phyloP scores from a whole-genome alignment of 2,329 filamentous ascomycete genomes.

The Aspergillus arachidicola region DNA sequence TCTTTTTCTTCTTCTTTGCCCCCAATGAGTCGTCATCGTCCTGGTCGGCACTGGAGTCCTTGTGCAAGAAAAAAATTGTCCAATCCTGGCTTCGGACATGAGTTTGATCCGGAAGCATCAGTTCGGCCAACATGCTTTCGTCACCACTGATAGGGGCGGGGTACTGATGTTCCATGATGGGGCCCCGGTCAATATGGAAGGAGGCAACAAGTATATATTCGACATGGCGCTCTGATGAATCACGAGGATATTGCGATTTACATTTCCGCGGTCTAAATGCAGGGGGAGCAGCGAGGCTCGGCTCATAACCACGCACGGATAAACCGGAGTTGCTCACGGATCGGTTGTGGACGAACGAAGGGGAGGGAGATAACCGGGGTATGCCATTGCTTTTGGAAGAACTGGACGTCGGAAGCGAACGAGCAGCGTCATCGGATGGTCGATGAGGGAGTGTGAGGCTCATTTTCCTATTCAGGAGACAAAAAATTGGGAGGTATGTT shows the following conservation, averaged over 20 bases:
- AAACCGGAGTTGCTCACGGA: slow-evolving; percentile 51
- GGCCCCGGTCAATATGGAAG: slow-evolving; percentile 94
- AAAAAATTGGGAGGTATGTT: not conserved
- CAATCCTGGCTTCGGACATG: slow-evolving; percentile 95
- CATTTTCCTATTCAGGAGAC: slow-evolving; percentile 30
- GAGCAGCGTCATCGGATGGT: slow-evolving; percentile 42
- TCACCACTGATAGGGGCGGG: slow-evolving; percentile 93
- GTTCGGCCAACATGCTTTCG: slow-evolving; percentile 95
- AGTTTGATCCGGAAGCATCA: slow-evolving; percentile 97
- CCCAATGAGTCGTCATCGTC: slow-evolving; percentile 68
- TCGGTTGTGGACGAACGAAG: slow-evolving; percentile 55
- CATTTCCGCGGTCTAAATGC: slow-evolving; percentile 55
- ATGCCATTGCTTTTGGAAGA: slow-evolving; percentile 52
- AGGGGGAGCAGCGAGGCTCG: slow-evolving; percentile 36
- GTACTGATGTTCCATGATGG: slow-evolving; percentile 98
- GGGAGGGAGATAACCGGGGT: slow-evolving; percentile 63
- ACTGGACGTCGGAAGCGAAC: slow-evolving; percentile 52
- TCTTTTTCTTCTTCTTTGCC: slow-evolving; percentile 50
- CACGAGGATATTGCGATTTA: slow-evolving; percentile 75
- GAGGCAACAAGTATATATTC: slow-evolving; percentile 97
- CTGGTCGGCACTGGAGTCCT: slow-evolving; percentile 83
- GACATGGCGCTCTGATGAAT: slow-evolving; percentile 84
- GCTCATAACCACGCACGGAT: slow-evolving; percentile 41
- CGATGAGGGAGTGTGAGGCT: slow-evolving; percentile 41
- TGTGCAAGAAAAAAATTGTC: slow-evolving; percentile 99